phyloP scores from a whole-genome alignment of 495 filamentous ascomycete species.

The Cercophora scortea region DNA sequence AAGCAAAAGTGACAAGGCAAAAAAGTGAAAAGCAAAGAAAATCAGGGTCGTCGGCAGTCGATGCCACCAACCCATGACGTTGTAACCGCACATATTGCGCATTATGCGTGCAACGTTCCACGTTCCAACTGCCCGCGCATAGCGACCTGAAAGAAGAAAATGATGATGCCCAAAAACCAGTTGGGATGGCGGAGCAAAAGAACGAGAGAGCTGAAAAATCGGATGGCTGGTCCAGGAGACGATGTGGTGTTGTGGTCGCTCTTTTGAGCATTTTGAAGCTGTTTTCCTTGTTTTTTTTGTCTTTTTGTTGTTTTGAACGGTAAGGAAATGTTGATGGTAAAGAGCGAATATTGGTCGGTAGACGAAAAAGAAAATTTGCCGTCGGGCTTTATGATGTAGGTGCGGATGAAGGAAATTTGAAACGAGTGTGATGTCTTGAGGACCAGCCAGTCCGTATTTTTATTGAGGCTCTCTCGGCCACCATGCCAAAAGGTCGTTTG shows the following conservation, averaged over 20 bases:
- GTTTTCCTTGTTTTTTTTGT: constrained; percentile 3
- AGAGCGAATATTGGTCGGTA: constrained; percentile 19
- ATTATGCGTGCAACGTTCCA: too few relatives aligned
- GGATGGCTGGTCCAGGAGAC: constrained; percentile 4
- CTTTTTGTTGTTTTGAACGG: not conserved
- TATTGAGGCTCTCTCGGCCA: not conserved
- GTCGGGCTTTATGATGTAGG: constrained; percentile 4
- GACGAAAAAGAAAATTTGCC: constrained; percentile 7
- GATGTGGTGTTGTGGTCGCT: not conserved
- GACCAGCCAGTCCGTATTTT: constrained; percentile 5
- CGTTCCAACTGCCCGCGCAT: too few relatives aligned
- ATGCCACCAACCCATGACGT: too few relatives aligned
- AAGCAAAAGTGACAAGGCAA: not conserved
- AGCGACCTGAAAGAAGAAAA: too few relatives aligned
- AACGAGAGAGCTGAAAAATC: too few relatives aligned
- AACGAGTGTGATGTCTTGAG: constrained; percentile 9
- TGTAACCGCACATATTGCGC: too few relatives aligned
- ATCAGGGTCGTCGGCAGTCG: too few relatives aligned
- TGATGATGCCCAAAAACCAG: too few relatives aligned
- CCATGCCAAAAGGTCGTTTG: not conserved
- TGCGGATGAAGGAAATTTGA: constrained; percentile 10
- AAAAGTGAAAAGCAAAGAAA: too few relatives aligned
- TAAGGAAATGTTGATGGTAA: constrained; percentile 12
- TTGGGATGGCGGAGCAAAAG: too few relatives aligned
- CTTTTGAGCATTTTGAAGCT: not conserved